A percentile compares a stretch with the other conserved stretches of the same genome.
Conservation (phyloP, 2,329 filamentous ascomycete species). For the Fusarium tupiense region DNA sequence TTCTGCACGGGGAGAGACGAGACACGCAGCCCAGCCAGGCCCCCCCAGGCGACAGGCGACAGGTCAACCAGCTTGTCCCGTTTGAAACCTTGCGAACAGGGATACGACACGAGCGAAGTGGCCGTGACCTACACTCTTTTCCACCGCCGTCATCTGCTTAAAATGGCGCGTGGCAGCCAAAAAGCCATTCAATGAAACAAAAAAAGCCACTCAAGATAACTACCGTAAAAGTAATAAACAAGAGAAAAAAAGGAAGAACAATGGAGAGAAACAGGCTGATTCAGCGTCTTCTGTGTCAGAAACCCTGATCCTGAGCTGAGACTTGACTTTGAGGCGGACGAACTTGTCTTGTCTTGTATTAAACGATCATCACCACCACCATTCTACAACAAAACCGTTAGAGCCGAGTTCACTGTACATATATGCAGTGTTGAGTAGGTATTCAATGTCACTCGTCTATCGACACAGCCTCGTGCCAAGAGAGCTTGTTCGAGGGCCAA, state of each 20-base stretch:
- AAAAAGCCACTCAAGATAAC: constrained; percentile 4
- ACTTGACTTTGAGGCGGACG: constrained; percentile 33
- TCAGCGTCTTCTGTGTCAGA: background rate
- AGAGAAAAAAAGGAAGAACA: background rate
- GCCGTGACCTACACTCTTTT: background rate
- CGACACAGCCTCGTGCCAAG: constrained; percentile 27
- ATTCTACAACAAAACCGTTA: background rate
- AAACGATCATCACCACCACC: background rate
- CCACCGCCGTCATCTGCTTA: constrained; percentile 21
- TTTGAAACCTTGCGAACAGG: constrained; percentile 13
- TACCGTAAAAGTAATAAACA: background rate
- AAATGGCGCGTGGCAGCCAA: constrained; percentile 42
- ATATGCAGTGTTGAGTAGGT: background rate
- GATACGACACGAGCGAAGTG: constrained; percentile 22
- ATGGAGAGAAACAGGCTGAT: background rate
- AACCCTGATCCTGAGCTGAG: constrained; percentile 13
- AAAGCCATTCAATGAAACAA: background rate
- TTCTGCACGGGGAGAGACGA: background rate
- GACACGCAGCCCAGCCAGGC: background rate
- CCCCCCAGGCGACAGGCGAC: background rate
- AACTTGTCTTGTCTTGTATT: background rate
- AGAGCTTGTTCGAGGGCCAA: constrained; percentile 19
- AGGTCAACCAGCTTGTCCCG: constrained; percentile 19
- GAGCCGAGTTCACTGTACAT: background rate
- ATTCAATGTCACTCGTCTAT: constrained; percentile 10